A percentile compares a stretch with the other conserved stretches of the same genome.
Conservation (phyloP, 495 filamentous ascomycete species). For the Tuber microsphaerosporum region DNA sequence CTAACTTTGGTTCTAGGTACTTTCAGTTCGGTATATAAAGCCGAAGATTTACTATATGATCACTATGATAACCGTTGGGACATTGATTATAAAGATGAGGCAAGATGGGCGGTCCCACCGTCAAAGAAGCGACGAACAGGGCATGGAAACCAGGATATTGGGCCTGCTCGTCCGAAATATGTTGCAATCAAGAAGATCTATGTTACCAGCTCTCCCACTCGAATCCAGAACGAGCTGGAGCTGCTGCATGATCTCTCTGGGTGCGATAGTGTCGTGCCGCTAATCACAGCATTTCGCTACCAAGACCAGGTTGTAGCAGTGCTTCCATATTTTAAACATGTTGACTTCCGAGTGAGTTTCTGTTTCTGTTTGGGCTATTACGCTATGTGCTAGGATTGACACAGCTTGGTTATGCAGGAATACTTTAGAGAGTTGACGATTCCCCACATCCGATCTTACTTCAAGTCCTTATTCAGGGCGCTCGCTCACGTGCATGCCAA, state of each 20-base stretch:
- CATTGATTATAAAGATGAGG: constrained; percentile 55
- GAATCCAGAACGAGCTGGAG: constrained; percentile 95
- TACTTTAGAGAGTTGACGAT: constrained; percentile 86
- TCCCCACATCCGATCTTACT: constrained; percentile 77
- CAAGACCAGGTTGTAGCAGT: constrained; percentile 93
- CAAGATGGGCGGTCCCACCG: constrained; percentile 49
- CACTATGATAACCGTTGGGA: constrained; percentile 84
- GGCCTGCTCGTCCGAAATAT: constrained; percentile 55
- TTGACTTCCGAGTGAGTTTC: constrained; percentile 65
- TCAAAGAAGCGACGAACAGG: constrained; percentile 33
- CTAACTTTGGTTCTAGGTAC: constrained; percentile 46
- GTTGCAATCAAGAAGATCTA: constrained; percentile 99
- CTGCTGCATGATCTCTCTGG: constrained; percentile 83
- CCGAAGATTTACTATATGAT: constrained; percentile 87
- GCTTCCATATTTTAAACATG: constrained; percentile 88
- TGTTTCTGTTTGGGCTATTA: background rate
- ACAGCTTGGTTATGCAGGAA: constrained; percentile 44
- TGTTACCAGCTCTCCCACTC: constrained; percentile 83
- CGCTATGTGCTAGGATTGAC: background rate
- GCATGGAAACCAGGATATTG: constrained; percentile 32
- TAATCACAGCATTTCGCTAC: constrained; percentile 91
- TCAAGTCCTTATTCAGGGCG: constrained; percentile 79
- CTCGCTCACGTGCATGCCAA: constrained; percentile 73
- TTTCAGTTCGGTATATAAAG: constrained; percentile 97
- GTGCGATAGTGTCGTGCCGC: constrained; percentile 76